phyloP scores from a whole-genome alignment of 2,329 filamentous ascomycete genomes.

The Bimuria novae-zelandiae region DNA sequence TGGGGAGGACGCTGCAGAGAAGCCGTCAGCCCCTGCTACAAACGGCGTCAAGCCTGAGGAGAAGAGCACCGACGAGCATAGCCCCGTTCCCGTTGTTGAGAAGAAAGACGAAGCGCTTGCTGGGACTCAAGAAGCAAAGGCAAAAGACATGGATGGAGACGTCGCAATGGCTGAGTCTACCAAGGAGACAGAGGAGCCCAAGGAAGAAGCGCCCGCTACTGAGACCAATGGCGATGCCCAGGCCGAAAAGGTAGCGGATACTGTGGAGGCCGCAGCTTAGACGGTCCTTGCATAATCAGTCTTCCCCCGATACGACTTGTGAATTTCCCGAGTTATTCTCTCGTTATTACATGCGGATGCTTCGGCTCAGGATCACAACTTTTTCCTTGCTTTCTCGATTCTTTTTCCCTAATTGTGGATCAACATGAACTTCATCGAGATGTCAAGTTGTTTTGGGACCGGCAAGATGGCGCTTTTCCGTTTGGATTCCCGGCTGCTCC shows the following conservation, averaged over 20 bases:
- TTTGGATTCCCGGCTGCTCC: not conserved
- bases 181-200: slow-evolving; percentile 6
- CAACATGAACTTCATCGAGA: not conserved
- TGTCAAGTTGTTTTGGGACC: not conserved
- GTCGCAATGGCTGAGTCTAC: slow-evolving; percentile 29
- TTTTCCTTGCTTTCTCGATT: not conserved
- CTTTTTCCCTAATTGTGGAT: not conserved
- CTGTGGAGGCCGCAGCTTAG: slow-evolving; percentile 17
- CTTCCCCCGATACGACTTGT: not conserved
- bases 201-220: slow-evolving; percentile 24
- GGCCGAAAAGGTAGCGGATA: slow-evolving; percentile 16
- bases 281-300: no score
- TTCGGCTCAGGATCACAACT: not conserved
- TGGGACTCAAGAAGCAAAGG: slow-evolving; percentile 24
- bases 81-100: slow-evolving; percentile 48
- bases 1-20: slow-evolving; percentile 35
- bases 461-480: not conserved
- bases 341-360: not conserved
- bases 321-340: not conserved
- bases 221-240: slow-evolving; percentile 21
- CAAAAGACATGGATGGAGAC: slow-evolving; percentile 30
- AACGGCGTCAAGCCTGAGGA: slow-evolving; percentile 46
- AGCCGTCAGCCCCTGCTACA: slow-evolving; percentile 29
- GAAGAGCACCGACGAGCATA: slow-evolving; percentile 47
- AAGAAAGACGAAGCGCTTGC: slow-evolving; percentile 31